These are phyloP conservation scores for Moniliophthora roreri DNA, from an alignment of 1,284 basidiomycete genomes.

Conservation along the genomic window DNA sequence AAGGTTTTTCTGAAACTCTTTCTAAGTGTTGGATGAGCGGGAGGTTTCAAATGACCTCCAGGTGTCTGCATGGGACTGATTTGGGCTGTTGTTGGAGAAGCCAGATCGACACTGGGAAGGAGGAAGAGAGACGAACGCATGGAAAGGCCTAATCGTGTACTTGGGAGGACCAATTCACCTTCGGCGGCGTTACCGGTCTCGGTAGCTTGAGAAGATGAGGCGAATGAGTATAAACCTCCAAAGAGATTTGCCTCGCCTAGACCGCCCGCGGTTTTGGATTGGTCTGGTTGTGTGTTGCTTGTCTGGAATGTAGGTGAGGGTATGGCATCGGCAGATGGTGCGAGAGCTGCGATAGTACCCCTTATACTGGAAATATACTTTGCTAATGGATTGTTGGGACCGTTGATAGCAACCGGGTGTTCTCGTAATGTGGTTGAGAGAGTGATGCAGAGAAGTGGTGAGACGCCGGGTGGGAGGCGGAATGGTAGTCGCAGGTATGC, in stretches of 20 bases:
- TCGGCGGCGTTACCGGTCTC: constrained; percentile 11
- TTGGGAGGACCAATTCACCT: constrained; percentile 47
- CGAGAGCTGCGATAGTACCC: constrained; percentile 23
- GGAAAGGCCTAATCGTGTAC: constrained; percentile 61
- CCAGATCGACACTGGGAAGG: constrained; percentile 47
- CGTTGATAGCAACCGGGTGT: constrained; percentile 53
- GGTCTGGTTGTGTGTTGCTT: constrained; percentile 4
- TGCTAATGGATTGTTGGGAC: constrained; percentile 53
- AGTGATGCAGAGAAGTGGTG: constrained; percentile 81
- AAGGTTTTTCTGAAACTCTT: constrained; percentile 85
- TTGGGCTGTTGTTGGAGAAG: constrained; percentile 38
- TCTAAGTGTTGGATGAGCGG: constrained; percentile 63
- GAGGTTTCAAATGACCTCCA: constrained; percentile 8
- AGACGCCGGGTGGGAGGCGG: constrained; percentile 23
- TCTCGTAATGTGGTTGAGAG: constrained; percentile 79
- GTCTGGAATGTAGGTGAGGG: constrained; percentile 12
- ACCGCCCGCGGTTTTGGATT: constrained; percentile 44
- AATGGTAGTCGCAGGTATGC: constrained; percentile 76
- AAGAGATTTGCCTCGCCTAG: constrained; percentile 83
- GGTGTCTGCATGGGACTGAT: constrained; percentile 40
- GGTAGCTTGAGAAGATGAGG: not conserved
- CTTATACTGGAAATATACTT: constrained; percentile 43
- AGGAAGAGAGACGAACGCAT: constrained; percentile 65
- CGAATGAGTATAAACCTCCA: constrained; percentile 46
- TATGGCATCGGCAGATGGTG: constrained; percentile 27